phyloP scores from a whole-genome alignment of 345 rosid genomes.

The Gossypioides kirkii region DNA sequence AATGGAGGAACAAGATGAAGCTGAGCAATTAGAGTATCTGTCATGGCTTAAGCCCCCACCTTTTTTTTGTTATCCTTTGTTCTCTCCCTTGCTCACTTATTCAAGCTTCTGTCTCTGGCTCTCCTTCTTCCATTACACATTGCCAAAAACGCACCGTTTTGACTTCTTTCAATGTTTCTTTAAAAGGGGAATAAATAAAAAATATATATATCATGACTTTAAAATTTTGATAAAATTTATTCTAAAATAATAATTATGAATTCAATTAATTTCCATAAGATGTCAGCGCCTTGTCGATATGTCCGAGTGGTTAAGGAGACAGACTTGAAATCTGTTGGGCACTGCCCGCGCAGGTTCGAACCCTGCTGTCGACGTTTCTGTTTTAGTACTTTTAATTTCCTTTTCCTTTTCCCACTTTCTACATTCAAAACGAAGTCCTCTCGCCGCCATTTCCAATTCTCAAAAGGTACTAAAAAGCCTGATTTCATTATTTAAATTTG shows the following conservation, averaged over 20 bases:
- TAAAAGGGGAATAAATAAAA: no score
- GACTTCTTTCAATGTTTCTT: background rate
- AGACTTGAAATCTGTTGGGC: constrained; percentile 93
- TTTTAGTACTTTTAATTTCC: background rate
- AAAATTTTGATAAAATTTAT: no score
- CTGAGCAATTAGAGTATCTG: constrained; percentile 28
- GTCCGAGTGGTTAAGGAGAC: constrained; percentile 99
- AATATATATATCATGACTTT: no score
- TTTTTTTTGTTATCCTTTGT: background rate
- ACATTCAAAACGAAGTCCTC: constrained; percentile 21
- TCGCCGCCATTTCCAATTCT: constrained; percentile 65
- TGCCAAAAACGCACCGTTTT: background rate
- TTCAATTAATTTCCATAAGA: no score
- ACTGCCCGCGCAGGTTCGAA: constrained; percentile 86
- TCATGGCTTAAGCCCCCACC: background rate
- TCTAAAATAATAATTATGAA: no score
- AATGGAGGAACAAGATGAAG: constrained; percentile 19
- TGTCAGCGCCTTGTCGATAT: constrained; percentile 54
- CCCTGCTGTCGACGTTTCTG: constrained; percentile 67
- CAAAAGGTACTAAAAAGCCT: constrained; percentile 39
- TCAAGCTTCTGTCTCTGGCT: background rate
- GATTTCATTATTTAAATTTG: background rate
- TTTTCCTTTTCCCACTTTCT: no score
- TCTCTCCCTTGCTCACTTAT: background rate
- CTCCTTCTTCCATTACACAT: background rate